Base-by-base conservation (phyloP, 768 basidiomycete species). In the Cyathus striatus region DNA sequence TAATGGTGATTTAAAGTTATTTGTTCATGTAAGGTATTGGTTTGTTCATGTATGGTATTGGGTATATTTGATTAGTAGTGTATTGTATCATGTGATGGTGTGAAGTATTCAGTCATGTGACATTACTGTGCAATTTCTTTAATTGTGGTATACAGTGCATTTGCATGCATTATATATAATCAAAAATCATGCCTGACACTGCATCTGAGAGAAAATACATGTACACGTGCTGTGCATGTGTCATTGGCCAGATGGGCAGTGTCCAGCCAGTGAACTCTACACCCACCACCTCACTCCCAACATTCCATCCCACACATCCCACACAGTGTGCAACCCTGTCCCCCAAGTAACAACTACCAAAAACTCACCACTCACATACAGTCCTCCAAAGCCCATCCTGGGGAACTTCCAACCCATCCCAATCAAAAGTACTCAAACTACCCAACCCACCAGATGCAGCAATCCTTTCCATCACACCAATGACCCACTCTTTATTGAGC, bases 391-490 rank as follows among this genome's bases (percentile, higher is more conserved):
- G 53, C 9, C 40, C 40, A 51, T 74, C 68, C 21, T 41, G 32
- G 3, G 75, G 73, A 45, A 73, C 52, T 54, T 77, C 75, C 14
- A 68, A 54, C 17, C 73, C 75, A 52, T 74, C 73, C 75, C 75
- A 77, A 45, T 76, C 72, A 49, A 77, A 74, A 0, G 69, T 69
- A 21, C 66, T 59, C 49, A 77, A 49, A 33, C 47, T 39, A n/a
- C 38, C 56, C 38, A 74, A 51, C 51, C 47, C 16, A n/a, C 44
- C 50, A n/a, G n/a, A n/a, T n/a, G n/a, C n/a, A 4, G 70, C 66
- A 7, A 75, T 56, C 2, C 43, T 25, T 16, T 52, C 52, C 6
- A 76, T 64, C 52, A 51, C 62, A 3, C 49, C 38, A 13, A 62
- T 66, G 0, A 77, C 69, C 69, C 69, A 67, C 0, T 38, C 53